Evolutionary conservation across 2,329 filamentous ascomycete genomes (phyloP), one percentile per base, ranked within the genome.

Genomic region (Tolypocladium nubicola): DNA sequence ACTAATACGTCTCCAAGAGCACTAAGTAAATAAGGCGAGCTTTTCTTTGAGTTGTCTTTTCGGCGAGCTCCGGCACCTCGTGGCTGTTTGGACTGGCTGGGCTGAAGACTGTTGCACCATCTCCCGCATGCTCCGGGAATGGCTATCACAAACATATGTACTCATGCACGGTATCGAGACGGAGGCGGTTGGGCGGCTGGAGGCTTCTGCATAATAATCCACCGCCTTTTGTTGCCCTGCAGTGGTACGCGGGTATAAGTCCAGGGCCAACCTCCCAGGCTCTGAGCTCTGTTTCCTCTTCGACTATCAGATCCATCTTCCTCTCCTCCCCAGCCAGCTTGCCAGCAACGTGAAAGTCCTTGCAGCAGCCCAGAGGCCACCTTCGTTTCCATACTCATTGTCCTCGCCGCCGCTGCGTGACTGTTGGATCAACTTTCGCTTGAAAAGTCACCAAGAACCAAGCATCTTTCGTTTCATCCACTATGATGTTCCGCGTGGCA

Each of bases 401-500:
- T 52, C 11, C 56, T 53, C 41, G 23, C 37, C 39, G 14, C 33
- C 52, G 23, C 21, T 9, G 35, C 23, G 19, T 26, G 38, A 47
- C 11, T 35, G 19, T 21, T 19, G 2, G 19, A 35, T 13, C 30
- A 8, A 52, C 47, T 16, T 3, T 21, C 47, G 26, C 10, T 35
- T 11, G 26, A 50, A 16, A n/a, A n/a, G 19, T 16, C 5, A 39
- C n/a, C 14, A 52, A 8, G 4, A 39, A 39, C 10, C 26, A 26
- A 26, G 23, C 45, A n/a, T 9, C 21, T 16, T 30, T 56, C 49
- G 23, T 54, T 52, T 14, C 39, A 19, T n/a, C 30, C 41, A 40
- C 19, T 30, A 61, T 58, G 58, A 52, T 33, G 33, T 59, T 50
- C 23, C 45, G 45, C 14, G 37, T 57, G 33, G 50, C 59, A 14